Percentiles rank a stretch among this genome's conserved stretches.
Evolutionary conservation across 352 stramenopile genomes (phyloP).

Genomic region (Globisporangium iwayamae): DNA sequence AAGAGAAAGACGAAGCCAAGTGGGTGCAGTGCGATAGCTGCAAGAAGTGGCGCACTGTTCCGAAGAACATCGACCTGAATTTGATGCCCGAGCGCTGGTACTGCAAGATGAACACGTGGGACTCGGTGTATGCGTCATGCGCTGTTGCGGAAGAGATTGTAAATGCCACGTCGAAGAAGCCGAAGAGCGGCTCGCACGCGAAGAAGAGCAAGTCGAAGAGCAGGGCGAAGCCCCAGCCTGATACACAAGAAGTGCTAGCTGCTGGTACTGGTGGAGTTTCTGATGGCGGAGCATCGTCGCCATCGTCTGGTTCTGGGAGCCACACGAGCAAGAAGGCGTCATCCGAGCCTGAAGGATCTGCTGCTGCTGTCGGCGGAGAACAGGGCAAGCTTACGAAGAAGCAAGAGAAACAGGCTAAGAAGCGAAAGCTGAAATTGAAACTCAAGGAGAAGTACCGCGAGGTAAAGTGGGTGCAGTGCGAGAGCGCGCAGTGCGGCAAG

Average conservation of each 20-base stretch:
- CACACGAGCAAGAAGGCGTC: constrained; percentile 22
- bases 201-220: constrained; percentile 21
- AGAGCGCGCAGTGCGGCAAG: constrained; percentile 91
- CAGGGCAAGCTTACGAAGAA: constrained; percentile 39
- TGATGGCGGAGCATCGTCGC: constrained; percentile 32
- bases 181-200: constrained; percentile 8
- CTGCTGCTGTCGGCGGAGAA: background rate
- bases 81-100: constrained; percentile 94
- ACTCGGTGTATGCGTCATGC: constrained; percentile 82
- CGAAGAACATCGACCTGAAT: constrained; percentile 84
- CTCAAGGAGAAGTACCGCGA: constrained; percentile 83
- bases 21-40: constrained; percentile 97
- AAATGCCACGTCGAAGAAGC: constrained; percentile 13
- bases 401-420: constrained; percentile 70
- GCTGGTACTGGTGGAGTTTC: constrained; percentile 6
- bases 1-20: constrained; percentile 63
- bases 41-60: constrained; percentile 94
- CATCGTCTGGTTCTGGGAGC: constrained; percentile 30
- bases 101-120: constrained; percentile 95
- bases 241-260: background rate
- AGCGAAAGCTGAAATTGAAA: constrained; percentile 67
- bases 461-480: constrained; percentile 95
- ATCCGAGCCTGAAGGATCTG: constrained; percentile 6
- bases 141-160: constrained; percentile 88
- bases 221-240: constrained; percentile 24